Evolutionary conservation across 2,329 filamentous ascomycete genomes (phyloP).

Genomic region (Trichoderma endophyticum): DNA sequence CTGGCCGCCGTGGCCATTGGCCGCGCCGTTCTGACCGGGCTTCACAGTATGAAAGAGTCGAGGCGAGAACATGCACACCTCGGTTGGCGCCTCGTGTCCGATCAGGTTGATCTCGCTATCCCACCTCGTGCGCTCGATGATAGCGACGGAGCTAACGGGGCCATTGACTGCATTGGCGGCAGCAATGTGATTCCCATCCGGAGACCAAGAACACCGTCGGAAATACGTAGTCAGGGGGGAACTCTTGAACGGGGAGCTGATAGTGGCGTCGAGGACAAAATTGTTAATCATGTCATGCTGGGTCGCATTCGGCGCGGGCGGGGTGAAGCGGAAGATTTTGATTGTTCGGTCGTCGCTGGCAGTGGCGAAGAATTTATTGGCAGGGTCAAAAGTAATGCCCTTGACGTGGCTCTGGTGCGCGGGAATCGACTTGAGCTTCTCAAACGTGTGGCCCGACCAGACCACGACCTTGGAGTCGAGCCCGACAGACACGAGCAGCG

Average conservation of each 20-base stretch:
- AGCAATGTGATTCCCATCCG: constrained; percentile 94
- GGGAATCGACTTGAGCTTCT: constrained; percentile 91
- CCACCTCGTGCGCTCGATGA: constrained; percentile 89
- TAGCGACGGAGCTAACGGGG: constrained; percentile 93
- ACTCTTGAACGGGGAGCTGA: constrained; percentile 79
- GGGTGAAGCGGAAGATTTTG: constrained; percentile 93
- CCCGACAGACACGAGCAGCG: constrained; percentile 91
- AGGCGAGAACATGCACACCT: constrained; percentile 96
- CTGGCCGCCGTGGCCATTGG: constrained; percentile 42
- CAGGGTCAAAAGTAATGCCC: constrained; percentile 96
- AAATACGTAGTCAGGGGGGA: constrained; percentile 97
- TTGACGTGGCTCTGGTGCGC: constrained; percentile 98
- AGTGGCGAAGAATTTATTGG: constrained; percentile 98
- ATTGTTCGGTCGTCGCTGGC: constrained; percentile 96
- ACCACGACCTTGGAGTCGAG: constrained; percentile 97
- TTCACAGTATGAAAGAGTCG: constrained; percentile 76
- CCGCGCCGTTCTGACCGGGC: constrained; percentile 52
- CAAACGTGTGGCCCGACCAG: constrained; percentile 97
- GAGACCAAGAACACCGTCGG: constrained; percentile 93
- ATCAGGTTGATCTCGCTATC: constrained; percentile 97
- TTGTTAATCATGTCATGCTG: constrained; percentile 96
- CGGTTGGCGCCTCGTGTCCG: constrained; percentile 92
- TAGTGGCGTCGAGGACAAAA: constrained; percentile 91
- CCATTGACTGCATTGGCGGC: constrained; percentile 97
- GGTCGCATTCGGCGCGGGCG: constrained; percentile 84